phyloP scores from a whole-genome alignment of 2,329 filamentous ascomycete genomes.

The Pyricularia grisea region DNA sequence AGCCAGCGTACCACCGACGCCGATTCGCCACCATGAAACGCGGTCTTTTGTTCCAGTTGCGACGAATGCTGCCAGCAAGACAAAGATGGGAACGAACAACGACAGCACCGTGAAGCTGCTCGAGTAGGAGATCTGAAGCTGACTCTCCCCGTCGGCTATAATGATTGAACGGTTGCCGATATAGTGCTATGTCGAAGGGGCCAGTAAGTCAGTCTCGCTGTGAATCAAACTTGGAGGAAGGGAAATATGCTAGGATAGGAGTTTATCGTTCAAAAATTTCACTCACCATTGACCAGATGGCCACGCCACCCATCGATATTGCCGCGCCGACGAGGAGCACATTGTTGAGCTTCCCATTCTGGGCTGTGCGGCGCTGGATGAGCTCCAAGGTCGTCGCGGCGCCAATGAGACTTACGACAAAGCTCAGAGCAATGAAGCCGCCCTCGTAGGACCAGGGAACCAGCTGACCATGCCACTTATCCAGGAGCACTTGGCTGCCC shows the following conservation, averaged over 20 bases:
- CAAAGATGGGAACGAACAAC: slow-evolving; percentile 69
- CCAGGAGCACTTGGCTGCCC: slow-evolving; percentile 17
- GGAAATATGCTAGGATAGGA: neutral
- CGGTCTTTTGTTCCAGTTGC: slow-evolving; percentile 52
- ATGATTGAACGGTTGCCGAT: slow-evolving; percentile 74
- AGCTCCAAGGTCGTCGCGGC: slow-evolving; percentile 73
- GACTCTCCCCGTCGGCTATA: slow-evolving; percentile 50
- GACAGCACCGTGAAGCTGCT: slow-evolving; percentile 64
- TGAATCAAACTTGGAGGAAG: neutral
- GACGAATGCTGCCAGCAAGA: slow-evolving; percentile 64
- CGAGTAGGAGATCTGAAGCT: slow-evolving; percentile 67
- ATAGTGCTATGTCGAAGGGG: slow-evolving; percentile 57
- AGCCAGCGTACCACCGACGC: slow-evolving; percentile 57
- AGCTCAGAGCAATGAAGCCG: slow-evolving; percentile 62
- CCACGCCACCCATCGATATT: slow-evolving; percentile 63
- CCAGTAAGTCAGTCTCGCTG: slow-evolving; percentile 20
- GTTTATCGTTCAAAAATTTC: neutral
- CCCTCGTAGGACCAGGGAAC: slow-evolving; percentile 41
- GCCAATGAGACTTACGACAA: slow-evolving; percentile 68
- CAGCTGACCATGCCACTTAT: slow-evolving; percentile 31
- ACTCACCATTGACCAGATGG: slow-evolving; percentile 62
- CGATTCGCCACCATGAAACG: slow-evolving; percentile 48
- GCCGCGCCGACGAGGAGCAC: slow-evolving; percentile 55
- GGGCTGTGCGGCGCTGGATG: slow-evolving; percentile 65
- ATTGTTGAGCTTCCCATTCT: slow-evolving; percentile 59